phyloP scores from a whole-genome alignment of 1,139 yeast species.

The Debaryomyces sp. region DNA sequence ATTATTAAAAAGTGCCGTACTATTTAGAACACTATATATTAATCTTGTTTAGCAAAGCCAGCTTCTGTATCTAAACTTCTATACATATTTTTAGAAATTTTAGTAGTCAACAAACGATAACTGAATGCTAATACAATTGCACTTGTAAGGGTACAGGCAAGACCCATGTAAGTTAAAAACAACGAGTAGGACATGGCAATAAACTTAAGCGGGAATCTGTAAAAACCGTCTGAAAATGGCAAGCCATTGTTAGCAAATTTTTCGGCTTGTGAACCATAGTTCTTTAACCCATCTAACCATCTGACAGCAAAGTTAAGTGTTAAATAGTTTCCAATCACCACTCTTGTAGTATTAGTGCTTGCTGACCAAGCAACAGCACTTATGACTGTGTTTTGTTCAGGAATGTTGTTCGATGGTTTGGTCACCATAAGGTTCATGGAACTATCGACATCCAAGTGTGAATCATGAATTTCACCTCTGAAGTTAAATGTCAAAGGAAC shows the following conservation, averaged over 20 bases:
- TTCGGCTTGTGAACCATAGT: slow-evolving; percentile 20
- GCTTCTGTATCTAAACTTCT: slow-evolving; percentile 29
- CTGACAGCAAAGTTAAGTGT: slow-evolving; percentile 60
- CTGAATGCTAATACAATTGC: slow-evolving; percentile 27
- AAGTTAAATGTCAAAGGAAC: slow-evolving; percentile 67
- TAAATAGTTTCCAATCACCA: slow-evolving; percentile 66
- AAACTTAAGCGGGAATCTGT: slow-evolving; percentile 36
- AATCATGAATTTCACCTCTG: slow-evolving; percentile 68
- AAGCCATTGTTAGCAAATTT: slow-evolving; percentile 20
- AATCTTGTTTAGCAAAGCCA: slow-evolving; percentile 30
- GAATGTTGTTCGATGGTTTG: slow-evolving; percentile 32
- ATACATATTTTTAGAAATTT: slow-evolving; percentile 22
- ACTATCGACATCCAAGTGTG: slow-evolving; percentile 71
- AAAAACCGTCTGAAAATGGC: slow-evolving; percentile 47
- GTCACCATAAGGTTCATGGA: slow-evolving; percentile 57
- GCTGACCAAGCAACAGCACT: slow-evolving; percentile 64
- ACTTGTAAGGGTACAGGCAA: slow-evolving; percentile 29
- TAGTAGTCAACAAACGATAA: slow-evolving; percentile 25
- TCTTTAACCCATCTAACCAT: slow-evolving; percentile 50
- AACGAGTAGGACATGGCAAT: slow-evolving; percentile 31
- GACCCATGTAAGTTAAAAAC: slow-evolving; percentile 24
- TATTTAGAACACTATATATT: slow-evolving; percentile 12
- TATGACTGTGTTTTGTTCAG: slow-evolving; percentile 45
- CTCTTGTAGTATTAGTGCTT: slow-evolving; percentile 62
- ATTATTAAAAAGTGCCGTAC: slow-evolving; percentile 42